phyloP scores from a whole-genome alignment of 1,284 basidiomycete species.

The Tilletia caries region DNA sequence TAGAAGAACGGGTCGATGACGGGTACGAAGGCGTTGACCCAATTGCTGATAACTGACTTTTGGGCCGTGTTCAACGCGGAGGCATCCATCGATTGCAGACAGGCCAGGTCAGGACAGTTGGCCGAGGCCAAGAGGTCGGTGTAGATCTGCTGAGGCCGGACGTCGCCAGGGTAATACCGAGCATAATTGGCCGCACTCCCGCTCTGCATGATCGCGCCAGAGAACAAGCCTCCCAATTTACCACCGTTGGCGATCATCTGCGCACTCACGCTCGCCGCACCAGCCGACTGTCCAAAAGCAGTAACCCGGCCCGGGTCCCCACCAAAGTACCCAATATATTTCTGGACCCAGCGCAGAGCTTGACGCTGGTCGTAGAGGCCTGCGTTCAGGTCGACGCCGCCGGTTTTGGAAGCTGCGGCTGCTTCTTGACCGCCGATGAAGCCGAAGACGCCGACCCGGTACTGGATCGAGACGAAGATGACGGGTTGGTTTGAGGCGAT shows the following conservation, averaged over 20 bases:
- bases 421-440: constrained; percentile 29
- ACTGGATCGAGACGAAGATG: constrained; percentile 17
- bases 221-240: constrained; percentile 27
- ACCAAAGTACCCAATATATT: constrained; percentile 44
- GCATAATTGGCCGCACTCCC: constrained; percentile 23
- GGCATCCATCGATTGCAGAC: constrained; percentile 23
- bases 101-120: constrained; percentile 23
- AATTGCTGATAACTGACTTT: not conserved
- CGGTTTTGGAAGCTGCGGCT: constrained; percentile 22
- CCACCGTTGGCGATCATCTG: constrained; percentile 38
- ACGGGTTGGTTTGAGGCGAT: constrained; percentile 10
- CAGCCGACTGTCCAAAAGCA: constrained; percentile 49
- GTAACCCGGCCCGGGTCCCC: constrained; percentile 48
- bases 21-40: constrained; percentile 22
- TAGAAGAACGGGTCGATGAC: constrained; percentile 30
- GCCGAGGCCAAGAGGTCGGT: constrained; percentile 21
- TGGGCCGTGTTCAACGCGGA: not conserved
- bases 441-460: constrained; percentile 34
- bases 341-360: constrained; percentile 39
- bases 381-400: constrained; percentile 22
- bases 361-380: constrained; percentile 38
- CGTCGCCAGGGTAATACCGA: constrained; percentile 22
- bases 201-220: constrained; percentile 36
- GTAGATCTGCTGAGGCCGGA: constrained; percentile 24
- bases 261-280: constrained; percentile 33